Evolutionary conservation across 2,329 filamentous ascomycete species (phyloP), one percentile per base, ranked within the genome.

Genomic region (Torrubiella hemipterigena): DNA sequence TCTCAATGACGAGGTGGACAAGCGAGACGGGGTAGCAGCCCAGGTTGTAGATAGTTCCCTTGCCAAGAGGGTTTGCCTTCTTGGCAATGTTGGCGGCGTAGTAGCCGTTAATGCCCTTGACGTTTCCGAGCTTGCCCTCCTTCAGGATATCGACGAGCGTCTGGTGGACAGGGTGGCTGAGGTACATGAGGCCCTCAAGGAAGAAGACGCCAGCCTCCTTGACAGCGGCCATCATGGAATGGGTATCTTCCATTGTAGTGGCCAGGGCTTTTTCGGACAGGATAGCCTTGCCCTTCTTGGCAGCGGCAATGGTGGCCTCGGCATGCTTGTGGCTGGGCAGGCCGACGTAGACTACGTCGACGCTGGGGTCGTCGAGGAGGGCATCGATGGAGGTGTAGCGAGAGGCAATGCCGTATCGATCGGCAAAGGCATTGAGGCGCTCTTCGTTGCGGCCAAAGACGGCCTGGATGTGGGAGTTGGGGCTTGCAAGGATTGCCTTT

Each of bases 21-120:
- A 48, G 41, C 4, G 46, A 48, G 15, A 45, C 44, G 3, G 44
- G 46, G 16, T 48, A 48, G 36, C 46, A 48, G 6, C 46, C 46
- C 21, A 48, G 35, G 35, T 48, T 48, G 33, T 48, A 48, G 24
- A 48, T 48, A 17, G 46, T 48, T n/a, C 46, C 46, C 41, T 39
- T 43, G 9, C 44, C 46, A 15, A 43, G 29, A 8, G 46, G 46
- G 25, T 48, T 48, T 30, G 46, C 46, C 30, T 43, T 44, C 16
- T 40, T 38, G 35, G 43, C 45, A 31, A 48, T 47, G 31, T 47
- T 39, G 31, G 46, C 43, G 6, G 46, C 43, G 34, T 48, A 47
- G 35, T 47, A 42, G 19, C 38, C 46, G 4, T 41, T 42, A 12
- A 48, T 38, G 19, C 38, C 38, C 14, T 39, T 40, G 30, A 48